These are phyloP conservation scores for Halophytophthora polymorphica DNA, from an alignment of 352 stramenopile genomes.

Conservation along the genomic window DNA sequence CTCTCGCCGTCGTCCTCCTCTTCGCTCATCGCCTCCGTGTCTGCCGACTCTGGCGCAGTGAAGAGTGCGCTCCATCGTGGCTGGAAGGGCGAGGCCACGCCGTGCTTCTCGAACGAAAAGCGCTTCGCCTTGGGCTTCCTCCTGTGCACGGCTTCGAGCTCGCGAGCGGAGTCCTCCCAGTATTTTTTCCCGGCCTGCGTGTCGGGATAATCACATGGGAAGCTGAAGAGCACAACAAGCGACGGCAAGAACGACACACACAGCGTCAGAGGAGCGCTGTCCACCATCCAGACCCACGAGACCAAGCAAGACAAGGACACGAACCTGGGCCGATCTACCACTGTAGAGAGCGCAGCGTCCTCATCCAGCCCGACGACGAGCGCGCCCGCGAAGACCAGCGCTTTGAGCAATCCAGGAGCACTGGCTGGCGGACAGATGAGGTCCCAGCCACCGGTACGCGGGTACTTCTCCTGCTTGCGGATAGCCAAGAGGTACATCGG, in stretches of 20 bases:
- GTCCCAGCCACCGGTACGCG: conserved; percentile 61
- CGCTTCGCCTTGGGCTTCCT: conserved; percentile 74
- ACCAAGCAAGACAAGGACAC: conserved; percentile 2
- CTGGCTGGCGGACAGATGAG: conserved; percentile 45
- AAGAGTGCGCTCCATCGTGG: conserved; percentile 62
- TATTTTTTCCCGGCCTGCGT: conserved; percentile 49
- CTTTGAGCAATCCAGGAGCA: conserved; percentile 52
- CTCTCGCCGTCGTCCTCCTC: conserved; percentile 4
- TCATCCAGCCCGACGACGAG: conserved; percentile 76
- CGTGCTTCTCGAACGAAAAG: conserved; percentile 56
- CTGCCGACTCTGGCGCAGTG: background rate
- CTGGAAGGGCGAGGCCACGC: conserved; percentile 55
- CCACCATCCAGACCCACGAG: background rate
- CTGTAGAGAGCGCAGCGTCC: conserved; percentile 52
- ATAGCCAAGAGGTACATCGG: conserved; percentile 45
- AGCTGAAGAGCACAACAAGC: conserved; percentile 33
- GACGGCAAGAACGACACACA: background rate
- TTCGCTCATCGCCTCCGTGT: conserved; percentile 3
- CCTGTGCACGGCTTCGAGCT: conserved; percentile 20
- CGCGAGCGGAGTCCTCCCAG: conserved; percentile 37
- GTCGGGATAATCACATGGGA: conserved; percentile 78
- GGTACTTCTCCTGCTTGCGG: conserved; percentile 36
- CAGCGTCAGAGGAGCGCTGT: conserved; percentile 2
- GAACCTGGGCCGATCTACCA: conserved; percentile 46
- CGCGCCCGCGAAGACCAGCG: conserved; percentile 56